Percentiles rank a stretch among this genome's conserved stretches.
Conservation (phyloP, 2,329 filamentous ascomycete species). For the Penicillium hordei region DNA sequence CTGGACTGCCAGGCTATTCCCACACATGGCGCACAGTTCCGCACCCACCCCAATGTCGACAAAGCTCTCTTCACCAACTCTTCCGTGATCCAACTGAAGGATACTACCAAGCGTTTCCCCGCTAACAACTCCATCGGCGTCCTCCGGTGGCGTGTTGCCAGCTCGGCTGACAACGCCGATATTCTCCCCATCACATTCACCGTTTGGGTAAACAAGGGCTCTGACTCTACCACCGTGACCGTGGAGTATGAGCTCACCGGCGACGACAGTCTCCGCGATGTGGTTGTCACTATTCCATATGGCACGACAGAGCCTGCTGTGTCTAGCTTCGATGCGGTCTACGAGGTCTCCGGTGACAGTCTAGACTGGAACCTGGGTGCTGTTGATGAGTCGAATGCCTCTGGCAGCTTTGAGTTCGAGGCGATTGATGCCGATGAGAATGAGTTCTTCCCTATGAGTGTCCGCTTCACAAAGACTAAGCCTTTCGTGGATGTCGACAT, state of each 20-base stretch:
- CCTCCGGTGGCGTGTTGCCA: constrained; percentile 80
- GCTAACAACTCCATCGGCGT: constrained; percentile 92
- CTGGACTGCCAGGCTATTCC: constrained; percentile 74
- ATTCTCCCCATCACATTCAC: constrained; percentile 93
- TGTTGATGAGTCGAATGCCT: constrained; percentile 77
- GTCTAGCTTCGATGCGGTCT: constrained; percentile 89
- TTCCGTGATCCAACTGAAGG: constrained; percentile 86
- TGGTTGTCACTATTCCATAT: constrained; percentile 85
- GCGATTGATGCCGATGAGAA: constrained; percentile 83
- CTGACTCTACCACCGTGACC: constrained; percentile 81
- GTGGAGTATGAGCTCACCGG: constrained; percentile 94
- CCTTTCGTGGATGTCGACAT: constrained; percentile 95
- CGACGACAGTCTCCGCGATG: constrained; percentile 74
- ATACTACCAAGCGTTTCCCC: constrained; percentile 83
- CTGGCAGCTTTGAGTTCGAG: constrained; percentile 92
- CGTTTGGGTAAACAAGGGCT: constrained; percentile 92
- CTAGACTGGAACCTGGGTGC: constrained; percentile 91
- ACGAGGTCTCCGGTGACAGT: constrained; percentile 89
- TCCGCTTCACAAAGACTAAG: constrained; percentile 79
- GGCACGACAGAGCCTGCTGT: constrained; percentile 79
- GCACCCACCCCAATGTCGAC: constrained; percentile 95
- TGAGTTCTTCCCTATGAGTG: constrained; percentile 97
- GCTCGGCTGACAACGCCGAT: constrained; percentile 74
- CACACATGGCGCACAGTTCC: constrained; percentile 83
- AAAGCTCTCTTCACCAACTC: constrained; percentile 78